Base-by-base conservation (phyloP, 257 asterid genomes). In the Leptodermis oblonga region DNA sequence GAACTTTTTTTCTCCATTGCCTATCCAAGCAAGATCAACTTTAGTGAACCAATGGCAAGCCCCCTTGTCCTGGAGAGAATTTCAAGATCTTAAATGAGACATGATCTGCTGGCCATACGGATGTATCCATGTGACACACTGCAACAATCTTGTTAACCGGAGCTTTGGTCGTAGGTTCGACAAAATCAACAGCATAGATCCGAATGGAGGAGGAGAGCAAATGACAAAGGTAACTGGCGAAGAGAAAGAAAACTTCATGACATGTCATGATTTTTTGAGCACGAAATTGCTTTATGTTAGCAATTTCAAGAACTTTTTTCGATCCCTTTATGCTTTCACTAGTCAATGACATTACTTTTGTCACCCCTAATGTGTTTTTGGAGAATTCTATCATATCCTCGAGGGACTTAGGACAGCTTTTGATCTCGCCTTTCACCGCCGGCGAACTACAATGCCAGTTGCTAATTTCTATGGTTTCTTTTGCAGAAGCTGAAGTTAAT, bases 211-310 rank as follows among this genome's bases (percentile, higher is more conserved):
- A 78, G 1, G 81, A 33, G 10, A 83, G 31, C 25, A 72, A 65
- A 41, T 83, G 86, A 41, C 86, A 83, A 9, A 70, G 76, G n/a
- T 78, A 83, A 0, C 82, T 72, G 0, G 88, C 80, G 30, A 80
- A 81, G 2, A 84, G 88, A 41, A 83, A 76, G 52, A 70, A 76
- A 3, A n/a, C n/a, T n/a, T n/a, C n/a, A n/a, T n/a, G n/a, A n/a
- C n/a, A n/a, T n/a, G n/a, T n/a, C n/a, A n/a, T 81, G 1, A 74
- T 67, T 60, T 46, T 80, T 28, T 67, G 34, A 7, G 70, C 55
- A 28, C 26, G 14, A 17, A 70, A 66, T 42, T 71, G 45, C 33
- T 76, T 67, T 1, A 81, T n/a, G 1, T 58, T 68, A 12, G 28
- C 56, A 13, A 76, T 53, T 59, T 28, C 12, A 7, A 74, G 22